Conservation (phyloP, 1,284 basidiomycete species). For the Cutaneotrichosporon mucoides region DNA sequence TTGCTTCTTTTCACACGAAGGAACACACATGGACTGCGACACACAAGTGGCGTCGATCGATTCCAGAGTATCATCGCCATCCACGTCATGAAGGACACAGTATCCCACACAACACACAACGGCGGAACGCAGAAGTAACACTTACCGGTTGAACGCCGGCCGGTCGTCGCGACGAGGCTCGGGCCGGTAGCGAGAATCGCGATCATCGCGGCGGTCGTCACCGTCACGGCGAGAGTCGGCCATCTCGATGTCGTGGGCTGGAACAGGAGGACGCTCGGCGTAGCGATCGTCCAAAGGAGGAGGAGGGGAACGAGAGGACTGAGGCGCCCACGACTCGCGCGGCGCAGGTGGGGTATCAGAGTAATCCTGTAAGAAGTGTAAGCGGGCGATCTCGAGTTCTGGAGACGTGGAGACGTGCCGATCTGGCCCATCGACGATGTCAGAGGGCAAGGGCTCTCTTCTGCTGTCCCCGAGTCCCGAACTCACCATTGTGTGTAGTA, state of each 20-base stretch:
- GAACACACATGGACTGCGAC: too few relatives aligned
- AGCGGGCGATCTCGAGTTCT: neutral
- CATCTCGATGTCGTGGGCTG: conserved; percentile 14
- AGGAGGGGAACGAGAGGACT: conserved; percentile 17
- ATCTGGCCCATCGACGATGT: too few relatives aligned
- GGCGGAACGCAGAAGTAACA: neutral
- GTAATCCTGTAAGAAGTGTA: conserved; percentile 9
- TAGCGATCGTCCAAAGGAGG: conserved; percentile 9
- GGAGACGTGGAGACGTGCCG: neutral
- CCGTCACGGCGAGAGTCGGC: conserved; percentile 8
- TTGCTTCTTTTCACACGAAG: too few relatives aligned
- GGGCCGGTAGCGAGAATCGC: conserved; percentile 1
- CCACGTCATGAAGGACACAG: too few relatives aligned
- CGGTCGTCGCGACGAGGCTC: neutral
- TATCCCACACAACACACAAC: neutral
- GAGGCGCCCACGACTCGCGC: conserved; percentile 41
- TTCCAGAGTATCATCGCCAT: too few relatives aligned
- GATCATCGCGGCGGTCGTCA: conserved; percentile 5
- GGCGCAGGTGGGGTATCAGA: conserved; percentile 26
- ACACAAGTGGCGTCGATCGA: neutral
- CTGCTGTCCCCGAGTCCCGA: too few relatives aligned
- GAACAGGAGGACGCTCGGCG: conserved; percentile 14
- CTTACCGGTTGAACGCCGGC: conserved; percentile 2
- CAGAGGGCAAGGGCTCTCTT: too few relatives aligned
- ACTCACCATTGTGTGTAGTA: neutral